Evolutionary conservation across 208 protist species (phyloP).

Genomic region (Acanthamoeba sp.): DNA sequence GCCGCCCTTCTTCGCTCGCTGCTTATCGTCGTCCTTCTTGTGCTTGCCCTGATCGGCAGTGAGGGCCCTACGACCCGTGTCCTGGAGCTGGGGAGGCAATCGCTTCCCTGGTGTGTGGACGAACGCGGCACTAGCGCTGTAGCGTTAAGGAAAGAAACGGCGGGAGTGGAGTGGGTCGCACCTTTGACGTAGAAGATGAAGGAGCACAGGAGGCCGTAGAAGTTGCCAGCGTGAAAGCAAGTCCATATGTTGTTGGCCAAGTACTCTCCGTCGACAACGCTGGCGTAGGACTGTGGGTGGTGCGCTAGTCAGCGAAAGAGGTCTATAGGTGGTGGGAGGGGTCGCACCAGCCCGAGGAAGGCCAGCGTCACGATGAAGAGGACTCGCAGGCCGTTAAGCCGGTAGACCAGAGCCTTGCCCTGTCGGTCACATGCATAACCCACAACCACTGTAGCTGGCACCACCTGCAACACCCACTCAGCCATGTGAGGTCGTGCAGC

Average conservation of each 20-base stretch:
- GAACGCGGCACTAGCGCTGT: too few relatives aligned
- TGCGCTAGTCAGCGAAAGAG: not conserved
- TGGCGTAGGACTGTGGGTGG: not conserved
- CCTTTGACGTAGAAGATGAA: constrained; percentile 22
- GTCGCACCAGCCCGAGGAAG: not conserved
- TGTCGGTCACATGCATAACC: not conserved
- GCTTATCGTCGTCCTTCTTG: not conserved
- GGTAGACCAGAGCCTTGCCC: not conserved
- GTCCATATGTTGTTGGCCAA: constrained; percentile 39
- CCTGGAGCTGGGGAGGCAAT: not conserved
- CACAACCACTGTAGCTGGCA: not conserved
- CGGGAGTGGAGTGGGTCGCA: not conserved
- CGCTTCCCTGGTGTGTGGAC: not conserved
- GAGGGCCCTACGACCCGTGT: not conserved
- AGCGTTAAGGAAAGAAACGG: too few relatives aligned
- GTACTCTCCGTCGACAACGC: constrained; percentile 25
- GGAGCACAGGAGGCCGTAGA: constrained; percentile 1
- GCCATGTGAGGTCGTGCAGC: not conserved
- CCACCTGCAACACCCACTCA: not conserved
- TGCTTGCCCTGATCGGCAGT: not conserved
- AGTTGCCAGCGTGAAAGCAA: constrained; percentile 1
- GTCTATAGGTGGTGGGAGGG: not conserved
- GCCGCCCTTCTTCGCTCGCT: too few relatives aligned
- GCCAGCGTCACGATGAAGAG: constrained; percentile 5
- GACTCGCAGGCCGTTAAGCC: constrained; percentile 10